Conservation (phyloP, 768 basidiomycete genomes). For the Ephemerocybe angulata region DNA sequence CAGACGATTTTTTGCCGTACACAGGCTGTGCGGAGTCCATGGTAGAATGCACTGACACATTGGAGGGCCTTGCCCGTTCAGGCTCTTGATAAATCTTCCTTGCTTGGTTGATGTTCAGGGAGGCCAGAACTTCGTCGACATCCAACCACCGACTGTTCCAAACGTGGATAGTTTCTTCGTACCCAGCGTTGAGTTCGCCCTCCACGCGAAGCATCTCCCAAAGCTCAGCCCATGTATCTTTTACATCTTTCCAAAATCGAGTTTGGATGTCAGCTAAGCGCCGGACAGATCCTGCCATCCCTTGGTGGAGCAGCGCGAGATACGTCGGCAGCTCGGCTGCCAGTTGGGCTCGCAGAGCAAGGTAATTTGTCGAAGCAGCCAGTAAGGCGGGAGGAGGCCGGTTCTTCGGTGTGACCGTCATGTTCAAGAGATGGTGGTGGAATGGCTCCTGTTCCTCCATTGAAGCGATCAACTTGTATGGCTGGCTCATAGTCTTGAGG, state of each 20-base stretch:
- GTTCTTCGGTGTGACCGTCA: constrained; percentile 57
- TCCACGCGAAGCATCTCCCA: constrained; percentile 81
- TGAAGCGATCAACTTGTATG: constrained; percentile 61
- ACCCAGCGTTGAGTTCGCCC: constrained; percentile 63
- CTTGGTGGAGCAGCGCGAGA: constrained; percentile 54
- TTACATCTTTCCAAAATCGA: constrained; percentile 55
- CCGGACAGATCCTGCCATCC: constrained; percentile 48
- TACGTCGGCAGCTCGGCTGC: constrained; percentile 67
- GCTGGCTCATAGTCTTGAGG: constrained; percentile 56
- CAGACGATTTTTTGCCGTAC: not conserved
- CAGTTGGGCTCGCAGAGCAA: constrained; percentile 72
- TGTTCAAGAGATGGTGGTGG: constrained; percentile 66
- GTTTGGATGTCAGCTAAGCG: constrained; percentile 56
- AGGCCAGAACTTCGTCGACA: constrained; percentile 48
- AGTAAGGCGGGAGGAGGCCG: constrained; percentile 65
- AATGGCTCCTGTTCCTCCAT: constrained; percentile 73
- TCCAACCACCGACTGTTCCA: constrained; percentile 71
- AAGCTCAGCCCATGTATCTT: constrained; percentile 70
- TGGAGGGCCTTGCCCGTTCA: constrained; percentile 9
- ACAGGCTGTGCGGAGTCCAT: constrained; percentile 12
- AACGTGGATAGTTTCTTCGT: constrained; percentile 64
- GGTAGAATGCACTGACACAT: constrained; percentile 6
- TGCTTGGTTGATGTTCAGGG: constrained; percentile 30
- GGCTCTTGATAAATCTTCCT: constrained; percentile 25
- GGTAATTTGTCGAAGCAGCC: constrained; percentile 71